Conservation (phyloP, 2,329 filamentous ascomycete species). For the Helminthosporium solani region DNA sequence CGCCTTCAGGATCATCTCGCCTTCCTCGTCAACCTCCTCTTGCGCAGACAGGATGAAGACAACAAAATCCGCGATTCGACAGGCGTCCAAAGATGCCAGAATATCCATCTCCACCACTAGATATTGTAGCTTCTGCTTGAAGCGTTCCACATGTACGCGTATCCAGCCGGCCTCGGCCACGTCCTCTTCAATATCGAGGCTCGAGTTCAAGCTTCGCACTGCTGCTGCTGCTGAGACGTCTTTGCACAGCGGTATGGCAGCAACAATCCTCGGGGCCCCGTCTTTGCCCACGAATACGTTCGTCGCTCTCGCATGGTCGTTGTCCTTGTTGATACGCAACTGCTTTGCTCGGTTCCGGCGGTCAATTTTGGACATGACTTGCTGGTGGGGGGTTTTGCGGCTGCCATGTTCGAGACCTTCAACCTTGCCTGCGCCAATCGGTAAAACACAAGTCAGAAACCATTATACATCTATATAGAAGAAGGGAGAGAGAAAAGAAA, state of each 20-base stretch:
- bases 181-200: conserved; percentile 74
- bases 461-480: too few relatives aligned
- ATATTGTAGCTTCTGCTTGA: conserved; percentile 93
- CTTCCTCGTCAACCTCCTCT: conserved; percentile 79
- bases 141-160: conserved; percentile 76
- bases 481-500: too few relatives aligned
- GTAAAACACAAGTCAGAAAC: conserved; percentile 4
- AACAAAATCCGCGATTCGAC: conserved; percentile 87
- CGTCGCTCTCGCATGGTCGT: conserved; percentile 75
- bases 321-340: conserved; percentile 77
- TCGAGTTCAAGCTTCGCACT: conserved; percentile 70
- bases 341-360: conserved; percentile 94
- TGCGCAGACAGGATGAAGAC: conserved; percentile 79
- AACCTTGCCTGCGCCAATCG: conserved; percentile 66
- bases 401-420: conserved; percentile 67
- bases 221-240: conserved; percentile 68
- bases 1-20: conserved; percentile 80
- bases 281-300: conserved; percentile 84
- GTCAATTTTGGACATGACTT: conserved; percentile 96
- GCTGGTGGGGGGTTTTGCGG: conserved; percentile 89
- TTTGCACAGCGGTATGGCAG: conserved; percentile 78
- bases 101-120: conserved; percentile 73
- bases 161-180: conserved; percentile 59
- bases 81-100: conserved; percentile 77
- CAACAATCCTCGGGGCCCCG: conserved; percentile 83